These are phyloP conservation scores for Grigorovia transvaalensis DNA, from an alignment of 805 yeast species.

Conservation along the genomic window DNA sequence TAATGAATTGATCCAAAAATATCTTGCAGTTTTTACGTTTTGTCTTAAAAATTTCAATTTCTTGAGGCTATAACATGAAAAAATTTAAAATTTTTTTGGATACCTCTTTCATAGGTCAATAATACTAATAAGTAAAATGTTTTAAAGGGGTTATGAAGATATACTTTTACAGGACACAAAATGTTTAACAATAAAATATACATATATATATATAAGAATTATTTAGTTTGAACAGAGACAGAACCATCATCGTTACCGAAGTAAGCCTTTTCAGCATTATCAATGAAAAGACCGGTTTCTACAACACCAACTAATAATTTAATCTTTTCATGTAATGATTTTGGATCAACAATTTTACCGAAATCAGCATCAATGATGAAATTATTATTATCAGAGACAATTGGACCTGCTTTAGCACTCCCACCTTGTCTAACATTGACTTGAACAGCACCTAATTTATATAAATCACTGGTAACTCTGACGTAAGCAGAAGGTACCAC, in stretches of 20 bases:
- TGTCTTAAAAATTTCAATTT: too few species aligned
- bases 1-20: too few species aligned
- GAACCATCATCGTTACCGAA: conserved; percentile 80
- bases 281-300: conserved; percentile 83
- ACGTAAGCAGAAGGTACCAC: conserved; percentile 83
- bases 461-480: conserved; percentile 58
- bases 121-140: too few species aligned
- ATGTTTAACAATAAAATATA: background rate
- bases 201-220: conserved; percentile 7
- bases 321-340: conserved; percentile 49
- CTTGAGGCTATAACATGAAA: too few species aligned
- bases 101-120: too few species aligned
- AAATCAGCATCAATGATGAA: conserved; percentile 89
- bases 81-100: too few species aligned
- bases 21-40: too few species aligned
- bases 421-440: conserved; percentile 72
- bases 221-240: conserved; percentile 28
- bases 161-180: background rate
- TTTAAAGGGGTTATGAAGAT: background rate
- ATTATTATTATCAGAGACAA: conserved; percentile 91
- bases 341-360: conserved; percentile 53
- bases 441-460: conserved; percentile 42
- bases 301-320: conserved; percentile 84
- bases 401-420: conserved; percentile 91
- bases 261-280: conserved; percentile 64